phyloP scores from a whole-genome alignment of 2,329 filamentous ascomycete species.

The Clarireedia hainanense region DNA sequence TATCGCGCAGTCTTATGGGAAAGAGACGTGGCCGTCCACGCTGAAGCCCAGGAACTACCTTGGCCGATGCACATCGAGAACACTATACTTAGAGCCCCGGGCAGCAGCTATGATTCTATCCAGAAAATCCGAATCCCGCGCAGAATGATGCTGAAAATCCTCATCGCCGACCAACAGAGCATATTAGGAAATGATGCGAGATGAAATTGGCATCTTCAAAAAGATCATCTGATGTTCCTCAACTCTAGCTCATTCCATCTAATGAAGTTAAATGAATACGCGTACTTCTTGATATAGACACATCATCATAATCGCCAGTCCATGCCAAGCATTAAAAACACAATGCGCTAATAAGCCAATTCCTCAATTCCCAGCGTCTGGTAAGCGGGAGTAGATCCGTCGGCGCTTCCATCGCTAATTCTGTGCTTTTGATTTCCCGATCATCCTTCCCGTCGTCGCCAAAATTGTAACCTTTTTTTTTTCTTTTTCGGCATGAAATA shows the following conservation, averaged over 20 bases:
- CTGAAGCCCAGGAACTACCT: no score
- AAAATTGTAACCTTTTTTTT: not conserved
- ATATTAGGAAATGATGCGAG: not conserved
- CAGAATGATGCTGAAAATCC: no score
- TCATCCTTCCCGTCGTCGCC: not conserved
- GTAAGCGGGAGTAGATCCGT: not conserved
- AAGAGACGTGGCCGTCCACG: no score
- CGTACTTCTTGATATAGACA: not conserved
- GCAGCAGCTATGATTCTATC: no score
- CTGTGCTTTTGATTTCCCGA: not conserved
- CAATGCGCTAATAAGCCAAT: not conserved
- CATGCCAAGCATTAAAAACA: not conserved
- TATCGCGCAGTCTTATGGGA: no score
- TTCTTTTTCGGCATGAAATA: not conserved
- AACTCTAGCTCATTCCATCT: not conserved
- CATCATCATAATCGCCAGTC: not conserved
- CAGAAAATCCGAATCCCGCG: no score
- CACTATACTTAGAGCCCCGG: no score
- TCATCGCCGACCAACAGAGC: no score
- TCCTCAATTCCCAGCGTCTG: conserved; percentile 1
- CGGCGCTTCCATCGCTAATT: not conserved
- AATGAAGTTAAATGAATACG: not conserved
- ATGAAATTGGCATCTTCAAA: not conserved
- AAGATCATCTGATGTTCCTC: not conserved
- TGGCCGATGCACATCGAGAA: no score